Evolutionary conservation across 345 rosid genomes (phyloP).

Genomic region (Murraya paniculata): DNA sequence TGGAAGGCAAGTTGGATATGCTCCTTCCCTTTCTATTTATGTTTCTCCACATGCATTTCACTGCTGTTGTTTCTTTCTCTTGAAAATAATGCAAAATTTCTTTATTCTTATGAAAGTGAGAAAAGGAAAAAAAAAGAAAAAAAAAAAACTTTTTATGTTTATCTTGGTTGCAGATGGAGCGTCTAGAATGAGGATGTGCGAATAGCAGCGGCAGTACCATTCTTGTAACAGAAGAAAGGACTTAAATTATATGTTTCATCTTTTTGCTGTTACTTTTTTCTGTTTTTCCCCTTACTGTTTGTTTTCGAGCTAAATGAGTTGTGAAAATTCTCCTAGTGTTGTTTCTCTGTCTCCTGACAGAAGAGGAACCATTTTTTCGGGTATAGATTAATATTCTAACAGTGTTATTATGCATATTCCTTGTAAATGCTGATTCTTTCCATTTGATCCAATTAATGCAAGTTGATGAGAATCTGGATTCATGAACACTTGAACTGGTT

Average conservation of each 20-base stretch:
- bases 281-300: background rate
- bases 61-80: background rate
- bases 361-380: slow-evolving; percentile 12
- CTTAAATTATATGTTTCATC: background rate
- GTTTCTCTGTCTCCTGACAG: slow-evolving; percentile 1
- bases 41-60: background rate
- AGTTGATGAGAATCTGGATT: background rate
- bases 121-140: background rate
- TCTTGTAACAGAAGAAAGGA: slow-evolving; percentile 1
- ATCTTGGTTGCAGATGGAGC: slow-evolving; percentile 65
- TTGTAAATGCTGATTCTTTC: background rate
- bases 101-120: background rate
- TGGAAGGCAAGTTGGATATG: slow-evolving; percentile 68
- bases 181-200: slow-evolving; percentile 55
- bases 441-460: background rate
- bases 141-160: background rate
- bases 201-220: slow-evolving; percentile 15
- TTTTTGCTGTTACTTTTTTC: background rate
- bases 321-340: background rate
- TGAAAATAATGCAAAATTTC: background rate
- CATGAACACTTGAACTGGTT: background rate
- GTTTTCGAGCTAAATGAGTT: slow-evolving; percentile 4
- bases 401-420: background rate
- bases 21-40: background rate
- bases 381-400: background rate